phyloP scores from a whole-genome alignment of 768 basidiomycete species.

The Lanmaoa pseudosensibilis region DNA sequence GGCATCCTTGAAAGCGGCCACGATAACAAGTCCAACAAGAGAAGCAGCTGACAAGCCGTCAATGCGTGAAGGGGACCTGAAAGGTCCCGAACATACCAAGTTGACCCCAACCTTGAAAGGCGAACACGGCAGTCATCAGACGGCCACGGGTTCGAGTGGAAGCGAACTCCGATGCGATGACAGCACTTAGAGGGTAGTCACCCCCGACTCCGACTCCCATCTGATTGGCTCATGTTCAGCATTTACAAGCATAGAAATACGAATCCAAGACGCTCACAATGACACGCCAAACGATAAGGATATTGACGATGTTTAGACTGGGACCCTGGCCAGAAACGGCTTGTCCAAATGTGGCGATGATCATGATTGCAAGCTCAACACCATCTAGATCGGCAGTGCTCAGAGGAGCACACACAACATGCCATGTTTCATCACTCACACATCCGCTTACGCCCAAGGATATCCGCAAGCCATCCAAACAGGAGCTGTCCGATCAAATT shows the following conservation, averaged over 20 bases:
- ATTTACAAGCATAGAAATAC: neutral
- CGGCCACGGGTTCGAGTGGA: constrained; percentile 71
- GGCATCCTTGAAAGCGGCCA: constrained; percentile 59
- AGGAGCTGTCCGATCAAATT: constrained; percentile 70
- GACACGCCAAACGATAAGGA: constrained; percentile 79
- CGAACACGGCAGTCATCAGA: constrained; percentile 85
- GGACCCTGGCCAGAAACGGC: constrained; percentile 67
- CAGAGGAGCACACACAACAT: neutral
- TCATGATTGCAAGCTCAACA: constrained; percentile 67
- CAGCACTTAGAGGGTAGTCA: constrained; percentile 79
- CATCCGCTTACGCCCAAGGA: constrained; percentile 73
- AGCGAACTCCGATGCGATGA: constrained; percentile 88
- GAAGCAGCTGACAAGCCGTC: constrained; percentile 47
- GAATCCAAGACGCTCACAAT: constrained; percentile 38
- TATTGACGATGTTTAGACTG: constrained; percentile 65
- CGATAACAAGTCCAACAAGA: constrained; percentile 60
- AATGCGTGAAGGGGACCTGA: neutral
- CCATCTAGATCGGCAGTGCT: constrained; percentile 34
- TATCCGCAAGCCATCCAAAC: constrained; percentile 76
- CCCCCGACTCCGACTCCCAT: constrained; percentile 82
- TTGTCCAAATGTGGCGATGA: constrained; percentile 72
- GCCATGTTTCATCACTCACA: constrained; percentile 43
- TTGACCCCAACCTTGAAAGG: constrained; percentile 85
- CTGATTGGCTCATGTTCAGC: constrained; percentile 41
- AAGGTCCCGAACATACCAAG: constrained; percentile 45